Evolutionary conservation across 306 rosid genomes (phyloP).

Genomic region (Trifolium dubium): DNA sequence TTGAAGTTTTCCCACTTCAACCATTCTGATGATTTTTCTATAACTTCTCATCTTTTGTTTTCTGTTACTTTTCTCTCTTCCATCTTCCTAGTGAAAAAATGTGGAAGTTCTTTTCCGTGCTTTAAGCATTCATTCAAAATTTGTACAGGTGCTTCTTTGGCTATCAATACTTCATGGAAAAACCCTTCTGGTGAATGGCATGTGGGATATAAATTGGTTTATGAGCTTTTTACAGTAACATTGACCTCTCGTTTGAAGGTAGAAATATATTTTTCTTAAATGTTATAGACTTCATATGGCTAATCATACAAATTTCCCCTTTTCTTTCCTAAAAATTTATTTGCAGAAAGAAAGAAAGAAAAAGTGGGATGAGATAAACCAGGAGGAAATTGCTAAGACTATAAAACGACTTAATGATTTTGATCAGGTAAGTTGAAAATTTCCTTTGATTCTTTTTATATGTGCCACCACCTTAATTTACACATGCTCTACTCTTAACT

Average conservation of each 20-base stretch:
- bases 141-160: slow-evolving; percentile 73
- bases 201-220: slow-evolving; percentile 86
- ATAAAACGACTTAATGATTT: slow-evolving; percentile 78
- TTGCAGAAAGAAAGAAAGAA: slow-evolving; percentile 85
- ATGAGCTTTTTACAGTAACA: slow-evolving; percentile 75
- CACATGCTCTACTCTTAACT: not conserved
- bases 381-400: slow-evolving; percentile 87
- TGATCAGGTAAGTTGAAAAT: slow-evolving; percentile 72
- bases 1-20: slow-evolving; percentile 26
- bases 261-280: slow-evolving; percentile 36
- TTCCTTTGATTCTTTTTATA: slow-evolving; percentile 31
- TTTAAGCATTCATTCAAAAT: slow-evolving; percentile 41
- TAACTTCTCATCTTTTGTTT: slow-evolving; percentile 25
- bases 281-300: slow-evolving; percentile 25
- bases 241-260: slow-evolving; percentile 93
- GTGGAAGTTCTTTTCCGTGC: slow-evolving; percentile 40
- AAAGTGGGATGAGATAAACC: slow-evolving; percentile 85
- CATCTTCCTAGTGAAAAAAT: slow-evolving; percentile 24
- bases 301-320: slow-evolving; percentile 22
- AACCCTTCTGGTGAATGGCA: slow-evolving; percentile 97
- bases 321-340: slow-evolving; percentile 37
- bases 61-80: slow-evolving; percentile 20
- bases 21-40: slow-evolving; percentile 28
- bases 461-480: slow-evolving; percentile 18
- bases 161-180: slow-evolving; percentile 77